phyloP scores from a whole-genome alignment of 2,329 filamentous ascomycete species.

The Trichoderma sp. region DNA sequence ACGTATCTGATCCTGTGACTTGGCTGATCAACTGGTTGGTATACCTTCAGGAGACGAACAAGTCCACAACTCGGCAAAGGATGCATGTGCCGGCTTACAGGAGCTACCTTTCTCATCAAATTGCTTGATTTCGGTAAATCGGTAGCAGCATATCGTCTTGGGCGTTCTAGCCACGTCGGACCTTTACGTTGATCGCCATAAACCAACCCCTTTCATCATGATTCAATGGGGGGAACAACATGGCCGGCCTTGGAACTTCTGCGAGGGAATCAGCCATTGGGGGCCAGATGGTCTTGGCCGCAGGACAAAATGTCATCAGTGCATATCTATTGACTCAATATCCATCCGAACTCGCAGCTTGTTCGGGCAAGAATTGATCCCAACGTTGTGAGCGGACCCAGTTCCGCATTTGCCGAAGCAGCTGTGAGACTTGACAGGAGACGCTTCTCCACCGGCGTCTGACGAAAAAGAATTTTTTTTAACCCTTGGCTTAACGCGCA shows the following conservation, averaged over 20 bases:
- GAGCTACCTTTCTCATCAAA: neutral
- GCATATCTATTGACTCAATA: constrained; percentile 1
- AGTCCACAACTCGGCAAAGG: neutral
- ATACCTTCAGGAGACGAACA: neutral
- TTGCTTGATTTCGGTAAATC: neutral
- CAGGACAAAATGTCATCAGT: constrained; percentile 21
- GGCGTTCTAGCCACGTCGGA: neutral
- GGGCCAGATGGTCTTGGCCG: constrained; percentile 17
- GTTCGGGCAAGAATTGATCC: neutral
- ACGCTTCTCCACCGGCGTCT: neutral
- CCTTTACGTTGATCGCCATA: neutral
- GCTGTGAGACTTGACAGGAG: neutral
- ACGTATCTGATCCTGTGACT: neutral
- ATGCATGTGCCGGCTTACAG: neutral
- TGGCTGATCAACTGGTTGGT: neutral
- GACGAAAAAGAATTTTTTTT: neutral
- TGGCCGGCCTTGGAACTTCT: constrained; percentile 18
- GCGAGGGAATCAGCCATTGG: constrained; percentile 10
- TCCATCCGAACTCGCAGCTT: neutral
- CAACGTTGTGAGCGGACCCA: neutral
- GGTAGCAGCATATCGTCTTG: neutral
- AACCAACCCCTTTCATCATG: neutral
- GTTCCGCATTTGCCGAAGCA: neutral
- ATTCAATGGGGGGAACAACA: neutral
- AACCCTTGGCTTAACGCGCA: constrained; percentile 11